Percentiles rank a stretch among this genome's conserved stretches.
These are phyloP conservation scores for Acanthamoeba healyi DNA, from an alignment of 208 protist genomes.

Conservation along the genomic window DNA sequence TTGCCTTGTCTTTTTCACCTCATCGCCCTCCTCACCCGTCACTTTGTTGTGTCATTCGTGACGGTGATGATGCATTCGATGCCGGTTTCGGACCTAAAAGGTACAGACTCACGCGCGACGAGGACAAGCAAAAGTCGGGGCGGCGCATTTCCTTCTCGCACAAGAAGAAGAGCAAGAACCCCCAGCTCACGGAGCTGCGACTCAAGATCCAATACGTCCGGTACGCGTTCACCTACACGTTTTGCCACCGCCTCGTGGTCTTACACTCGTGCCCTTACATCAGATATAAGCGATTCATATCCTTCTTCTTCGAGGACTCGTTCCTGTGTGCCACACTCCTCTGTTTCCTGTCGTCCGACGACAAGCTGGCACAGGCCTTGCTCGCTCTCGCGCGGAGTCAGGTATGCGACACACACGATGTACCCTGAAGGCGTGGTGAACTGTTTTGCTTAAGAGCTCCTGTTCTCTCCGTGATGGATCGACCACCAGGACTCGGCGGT, in stretches of 20 bases:
- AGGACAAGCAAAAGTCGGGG: slow-evolving; percentile 1
- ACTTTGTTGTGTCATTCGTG: neutral
- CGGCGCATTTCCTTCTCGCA: slow-evolving; percentile 8
- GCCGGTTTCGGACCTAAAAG: neutral
- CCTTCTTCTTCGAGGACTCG: neutral
- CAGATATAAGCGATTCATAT: slow-evolving; percentile 33
- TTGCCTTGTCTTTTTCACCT: no score
- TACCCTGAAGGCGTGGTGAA: no score
- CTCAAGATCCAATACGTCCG: slow-evolving; percentile 41
- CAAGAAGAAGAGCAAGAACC: slow-evolving; percentile 17
- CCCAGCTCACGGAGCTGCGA: neutral
- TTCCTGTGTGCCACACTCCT: neutral
- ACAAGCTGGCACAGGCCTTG: slow-evolving; percentile 33
- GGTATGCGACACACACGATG: neutral
- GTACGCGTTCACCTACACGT: neutral
- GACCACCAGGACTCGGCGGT: neutral
- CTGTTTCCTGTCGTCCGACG: slow-evolving; percentile 7
- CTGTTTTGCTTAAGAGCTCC: no score
- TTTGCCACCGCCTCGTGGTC: neutral
- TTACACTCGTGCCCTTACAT: neutral
- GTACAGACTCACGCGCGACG: neutral
- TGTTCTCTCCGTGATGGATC: no score
- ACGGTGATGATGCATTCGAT: no score
- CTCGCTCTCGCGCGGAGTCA: slow-evolving; percentile 3
- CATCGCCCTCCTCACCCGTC: neutral